These are phyloP conservation scores for Penicillium sp. DNA, from an alignment of 2,329 filamentous ascomycete species.

Conservation along the genomic window DNA sequence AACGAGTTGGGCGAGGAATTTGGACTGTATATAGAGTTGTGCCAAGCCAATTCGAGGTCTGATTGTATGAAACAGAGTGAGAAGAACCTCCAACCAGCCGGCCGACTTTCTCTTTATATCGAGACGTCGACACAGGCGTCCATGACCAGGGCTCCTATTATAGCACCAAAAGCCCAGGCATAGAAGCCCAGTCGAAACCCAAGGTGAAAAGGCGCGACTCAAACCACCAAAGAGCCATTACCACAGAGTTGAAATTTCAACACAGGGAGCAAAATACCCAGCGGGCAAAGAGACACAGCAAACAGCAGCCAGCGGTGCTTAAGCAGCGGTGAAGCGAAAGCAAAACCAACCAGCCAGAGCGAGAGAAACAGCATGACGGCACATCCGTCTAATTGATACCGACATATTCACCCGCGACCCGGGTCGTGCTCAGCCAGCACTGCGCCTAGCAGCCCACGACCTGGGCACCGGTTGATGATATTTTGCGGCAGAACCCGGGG, in stretches of 20 bases:
- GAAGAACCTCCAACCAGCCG: background rate
- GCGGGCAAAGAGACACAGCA: background rate
- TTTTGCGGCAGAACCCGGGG: background rate
- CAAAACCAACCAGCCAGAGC: background rate
- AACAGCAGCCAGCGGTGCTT: background rate
- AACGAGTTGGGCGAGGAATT: background rate
- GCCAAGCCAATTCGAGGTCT: background rate
- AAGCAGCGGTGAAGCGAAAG: background rate
- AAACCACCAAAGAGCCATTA: background rate
- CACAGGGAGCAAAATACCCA: background rate
- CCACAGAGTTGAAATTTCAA: background rate
- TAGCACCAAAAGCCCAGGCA: background rate
- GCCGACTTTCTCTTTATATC: background rate
- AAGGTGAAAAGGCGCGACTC: background rate
- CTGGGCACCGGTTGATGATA: background rate
- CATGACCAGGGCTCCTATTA: background rate
- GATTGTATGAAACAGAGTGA: background rate
- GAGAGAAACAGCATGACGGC: background rate
- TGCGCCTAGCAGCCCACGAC: background rate
- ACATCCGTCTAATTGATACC: background rate
- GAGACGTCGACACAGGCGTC: background rate
- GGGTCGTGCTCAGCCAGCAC: background rate
- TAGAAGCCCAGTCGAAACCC: background rate
- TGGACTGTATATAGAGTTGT: background rate
- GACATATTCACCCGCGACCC: conserved; percentile 6